Evolutionary conservation across 2,329 filamentous ascomycete species (phyloP).

Genomic region (Metarhizium guizhouense): DNA sequence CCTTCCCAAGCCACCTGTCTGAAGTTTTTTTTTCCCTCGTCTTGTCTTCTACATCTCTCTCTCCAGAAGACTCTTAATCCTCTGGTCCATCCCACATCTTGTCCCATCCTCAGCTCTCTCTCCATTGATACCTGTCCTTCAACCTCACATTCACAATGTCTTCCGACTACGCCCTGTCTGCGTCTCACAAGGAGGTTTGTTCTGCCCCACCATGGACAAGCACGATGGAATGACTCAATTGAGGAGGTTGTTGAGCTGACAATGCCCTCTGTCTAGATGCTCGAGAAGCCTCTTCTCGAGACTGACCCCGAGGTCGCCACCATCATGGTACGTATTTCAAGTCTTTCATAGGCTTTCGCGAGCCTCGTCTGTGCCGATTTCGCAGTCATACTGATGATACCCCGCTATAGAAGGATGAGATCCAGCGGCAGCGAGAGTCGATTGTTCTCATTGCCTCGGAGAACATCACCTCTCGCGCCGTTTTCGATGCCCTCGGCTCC

Average conservation of each 20-base stretch:
- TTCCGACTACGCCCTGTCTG: conserved; percentile 42
- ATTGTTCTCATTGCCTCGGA: conserved; percentile 98
- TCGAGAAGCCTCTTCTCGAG: conserved; percentile 89
- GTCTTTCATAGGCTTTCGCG: neutral
- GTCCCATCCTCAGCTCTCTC: neutral
- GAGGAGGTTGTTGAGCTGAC: neutral
- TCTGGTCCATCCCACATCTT: neutral
- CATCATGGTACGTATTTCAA: conserved; percentile 70
- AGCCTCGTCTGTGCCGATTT: neutral
- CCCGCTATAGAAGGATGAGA: conserved; percentile 65
- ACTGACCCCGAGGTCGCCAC: conserved; percentile 88
- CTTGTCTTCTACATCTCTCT: neutral
- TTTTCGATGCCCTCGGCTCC: conserved; percentile 92
- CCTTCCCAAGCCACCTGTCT: no score
- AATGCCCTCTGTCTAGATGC: conserved; percentile 53
- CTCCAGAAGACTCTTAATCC: neutral
- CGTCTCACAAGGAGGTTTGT: conserved; percentile 46
- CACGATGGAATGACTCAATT: conserved; percentile 11
- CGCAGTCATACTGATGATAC: conserved; percentile 18
- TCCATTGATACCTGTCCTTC: conserved; percentile 3
- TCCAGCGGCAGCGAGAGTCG: conserved; percentile 95
- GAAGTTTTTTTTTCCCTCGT: neutral
- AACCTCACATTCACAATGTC: conserved; percentile 25
- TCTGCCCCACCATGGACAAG: neutral
- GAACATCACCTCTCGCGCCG: conserved; percentile 97